Percentiles rank a stretch among this genome's conserved stretches.
phyloP scores from a whole-genome alignment of 2,329 filamentous ascomycete genomes.

The Alternaria arbusti region DNA sequence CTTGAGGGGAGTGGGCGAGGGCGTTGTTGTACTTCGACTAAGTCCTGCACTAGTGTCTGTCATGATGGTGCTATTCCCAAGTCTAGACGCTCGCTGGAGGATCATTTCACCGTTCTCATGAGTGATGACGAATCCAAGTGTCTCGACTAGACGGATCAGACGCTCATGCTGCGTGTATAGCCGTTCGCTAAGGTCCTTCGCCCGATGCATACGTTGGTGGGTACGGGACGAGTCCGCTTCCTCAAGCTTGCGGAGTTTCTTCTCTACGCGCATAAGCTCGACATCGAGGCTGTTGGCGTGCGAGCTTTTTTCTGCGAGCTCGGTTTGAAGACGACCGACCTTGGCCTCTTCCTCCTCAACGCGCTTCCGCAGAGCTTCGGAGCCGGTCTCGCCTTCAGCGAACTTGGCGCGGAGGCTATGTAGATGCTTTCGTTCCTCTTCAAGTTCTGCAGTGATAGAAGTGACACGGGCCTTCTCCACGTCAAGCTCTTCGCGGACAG shows the following conservation, averaged over 20 bases:
- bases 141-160: constrained; percentile 81
- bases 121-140: constrained; percentile 81
- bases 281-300: constrained; percentile 77
- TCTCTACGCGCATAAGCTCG: constrained; percentile 72
- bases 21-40: constrained; percentile 62
- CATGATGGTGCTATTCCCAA: constrained; percentile 56
- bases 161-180: constrained; percentile 85
- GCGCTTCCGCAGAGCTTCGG: constrained; percentile 76
- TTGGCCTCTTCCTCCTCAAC: constrained; percentile 78
- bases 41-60: constrained; percentile 47
- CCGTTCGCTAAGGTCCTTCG: constrained; percentile 83
- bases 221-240: constrained; percentile 60
- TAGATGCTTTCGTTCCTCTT: constrained; percentile 73
- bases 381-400: constrained; percentile 82
- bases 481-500: constrained; percentile 53
- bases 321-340: constrained; percentile 69
- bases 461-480: constrained; percentile 56
- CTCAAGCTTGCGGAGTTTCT: constrained; percentile 65
- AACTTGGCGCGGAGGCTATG: constrained; percentile 72
- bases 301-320: constrained; percentile 77
- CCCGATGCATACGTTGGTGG: constrained; percentile 72
- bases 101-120: constrained; percentile 75
- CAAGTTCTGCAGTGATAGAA: constrained; percentile 60
- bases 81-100: constrained; percentile 73
- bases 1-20: constrained; percentile 60